phyloP scores from a whole-genome alignment of 2,329 filamentous ascomycete species.

The Pyricularia grisea region DNA sequence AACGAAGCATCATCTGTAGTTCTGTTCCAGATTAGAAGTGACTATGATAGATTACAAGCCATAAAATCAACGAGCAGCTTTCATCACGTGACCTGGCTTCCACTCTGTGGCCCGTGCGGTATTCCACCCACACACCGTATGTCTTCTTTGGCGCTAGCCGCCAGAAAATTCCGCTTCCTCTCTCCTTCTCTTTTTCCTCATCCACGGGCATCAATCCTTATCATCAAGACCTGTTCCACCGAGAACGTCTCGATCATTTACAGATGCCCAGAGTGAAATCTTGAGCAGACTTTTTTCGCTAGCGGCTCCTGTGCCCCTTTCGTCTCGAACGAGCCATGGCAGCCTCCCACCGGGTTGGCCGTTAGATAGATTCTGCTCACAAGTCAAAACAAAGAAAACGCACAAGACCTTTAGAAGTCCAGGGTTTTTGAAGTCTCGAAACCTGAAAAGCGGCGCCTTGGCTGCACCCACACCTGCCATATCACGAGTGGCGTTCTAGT shows the following conservation, averaged over 20 bases:
- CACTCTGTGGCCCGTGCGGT: not conserved
- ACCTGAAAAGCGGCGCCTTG: not conserved
- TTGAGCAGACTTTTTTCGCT: conserved; percentile 91
- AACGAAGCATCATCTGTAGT: not conserved
- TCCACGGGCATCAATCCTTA: conserved; percentile 79
- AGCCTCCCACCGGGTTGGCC: conserved; percentile 58
- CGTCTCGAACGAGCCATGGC: not conserved
- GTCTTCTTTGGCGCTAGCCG: not conserved
- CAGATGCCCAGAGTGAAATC: conserved; percentile 71
- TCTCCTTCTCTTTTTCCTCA: conserved; percentile 23
- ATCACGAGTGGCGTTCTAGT: not conserved
- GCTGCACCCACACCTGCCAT: not conserved
- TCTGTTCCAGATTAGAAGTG: not conserved
- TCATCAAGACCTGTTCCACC: conserved; percentile 72
- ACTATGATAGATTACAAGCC: not conserved
- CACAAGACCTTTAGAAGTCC: no score
- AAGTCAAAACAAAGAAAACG: conserved; percentile 27
- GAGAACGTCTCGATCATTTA: conserved; percentile 84
- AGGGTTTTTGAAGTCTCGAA: no score
- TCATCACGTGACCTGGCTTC: not conserved
- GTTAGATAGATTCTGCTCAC: conserved; percentile 98
- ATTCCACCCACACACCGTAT: not conserved
- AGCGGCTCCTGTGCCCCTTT: conserved; percentile 69
- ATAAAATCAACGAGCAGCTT: not conserved
- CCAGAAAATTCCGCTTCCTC: conserved; percentile 7